phyloP scores from a whole-genome alignment of 768 basidiomycete genomes.

The Tulasnella sp. region DNA sequence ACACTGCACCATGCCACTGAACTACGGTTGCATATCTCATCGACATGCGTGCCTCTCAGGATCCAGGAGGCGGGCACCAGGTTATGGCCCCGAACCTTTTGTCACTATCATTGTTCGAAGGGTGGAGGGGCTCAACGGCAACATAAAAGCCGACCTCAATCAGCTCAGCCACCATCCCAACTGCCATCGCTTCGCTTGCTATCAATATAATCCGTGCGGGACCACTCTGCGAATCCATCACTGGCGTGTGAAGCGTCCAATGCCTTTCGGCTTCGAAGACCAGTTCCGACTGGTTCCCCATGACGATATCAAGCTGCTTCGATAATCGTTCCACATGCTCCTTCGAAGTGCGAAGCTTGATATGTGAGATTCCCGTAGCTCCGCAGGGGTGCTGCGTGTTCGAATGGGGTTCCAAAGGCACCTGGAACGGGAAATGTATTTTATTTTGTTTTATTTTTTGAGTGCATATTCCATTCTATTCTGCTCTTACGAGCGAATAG shows the following conservation, averaged over 20 bases:
- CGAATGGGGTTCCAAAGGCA: slow-evolving; percentile 38
- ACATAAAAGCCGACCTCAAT: not conserved
- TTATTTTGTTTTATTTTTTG: not conserved
- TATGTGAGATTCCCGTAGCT: slow-evolving; percentile 39
- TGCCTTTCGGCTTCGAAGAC: slow-evolving; percentile 19
- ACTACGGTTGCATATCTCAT: too few relatives aligned
- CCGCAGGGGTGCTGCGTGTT: slow-evolving; percentile 43
- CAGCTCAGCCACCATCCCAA: too few relatives aligned
- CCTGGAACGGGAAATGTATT: slow-evolving; percentile 29
- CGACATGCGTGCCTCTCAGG: too few relatives aligned
- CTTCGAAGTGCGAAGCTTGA: slow-evolving; percentile 35
- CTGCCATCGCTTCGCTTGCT: too few relatives aligned
- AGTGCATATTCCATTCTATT: not conserved
- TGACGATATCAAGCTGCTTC: slow-evolving; percentile 38
- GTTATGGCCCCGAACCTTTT: too few relatives aligned
- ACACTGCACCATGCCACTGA: too few relatives aligned
- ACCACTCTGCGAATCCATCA: not conserved
- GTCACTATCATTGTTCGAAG: too few relatives aligned
- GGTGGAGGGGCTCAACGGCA: too few relatives aligned
- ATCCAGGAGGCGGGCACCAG: too few relatives aligned
- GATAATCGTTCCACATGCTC: slow-evolving; percentile 27
- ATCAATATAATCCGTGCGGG: too few relatives aligned
- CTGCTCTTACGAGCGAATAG: too few relatives aligned
- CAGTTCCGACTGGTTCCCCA: slow-evolving; percentile 35
- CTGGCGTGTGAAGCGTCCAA: slow-evolving; percentile 41